Evolutionary conservation across 73 alveolate genomes (phyloP), one percentile per base, ranked within the genome.

Genomic region (Blepharisma stoltei): DNA sequence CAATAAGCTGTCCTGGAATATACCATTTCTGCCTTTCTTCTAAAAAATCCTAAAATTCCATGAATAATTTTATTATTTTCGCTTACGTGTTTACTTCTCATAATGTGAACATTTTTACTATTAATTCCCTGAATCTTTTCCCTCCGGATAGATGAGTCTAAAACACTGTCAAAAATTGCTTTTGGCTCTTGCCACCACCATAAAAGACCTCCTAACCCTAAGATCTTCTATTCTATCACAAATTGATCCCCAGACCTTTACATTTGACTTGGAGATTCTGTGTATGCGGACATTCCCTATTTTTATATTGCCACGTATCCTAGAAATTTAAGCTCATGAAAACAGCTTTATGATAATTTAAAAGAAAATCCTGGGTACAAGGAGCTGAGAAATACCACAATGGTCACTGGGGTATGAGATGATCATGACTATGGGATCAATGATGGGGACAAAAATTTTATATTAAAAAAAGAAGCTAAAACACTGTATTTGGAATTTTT

Each of bases 381-480:
- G 18, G 41, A 54, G 60, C 70, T 89, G 27, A 70, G 55, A 45
- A 32, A 77, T 23, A 60, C 38, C 7, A 52, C 78, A 7, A 65
- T 54, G 23, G 70, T 87, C 1, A 82, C 85, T 32, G 96, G 96
- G 60, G 86, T 89, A 21, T 89, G 93, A 88, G 96, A 89, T 76
- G 96, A 89, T 65, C 96, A 89, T 78, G 96, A 89, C 54, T 85
- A 68, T 60, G 92, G 92, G 41, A 54, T 53, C 25, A 90, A 90
- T 55, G 83, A 90, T 55, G 88, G 90, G 54, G 95, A 91, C 41
- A 67, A 27, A 37, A 52, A 76, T 18, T 77, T 80, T 81, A 79
- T 67, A 8, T 41, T 55, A 9, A 90, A 90, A 55, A 52, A 81
- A 32, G 41, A 66, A 6, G 55, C 71, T 1, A 80, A 88, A 69